Percentiles rank a stretch among this genome's conserved stretches.
Conservation (phyloP, 257 asterid genomes). For the Rehmannia glutinosa region DNA sequence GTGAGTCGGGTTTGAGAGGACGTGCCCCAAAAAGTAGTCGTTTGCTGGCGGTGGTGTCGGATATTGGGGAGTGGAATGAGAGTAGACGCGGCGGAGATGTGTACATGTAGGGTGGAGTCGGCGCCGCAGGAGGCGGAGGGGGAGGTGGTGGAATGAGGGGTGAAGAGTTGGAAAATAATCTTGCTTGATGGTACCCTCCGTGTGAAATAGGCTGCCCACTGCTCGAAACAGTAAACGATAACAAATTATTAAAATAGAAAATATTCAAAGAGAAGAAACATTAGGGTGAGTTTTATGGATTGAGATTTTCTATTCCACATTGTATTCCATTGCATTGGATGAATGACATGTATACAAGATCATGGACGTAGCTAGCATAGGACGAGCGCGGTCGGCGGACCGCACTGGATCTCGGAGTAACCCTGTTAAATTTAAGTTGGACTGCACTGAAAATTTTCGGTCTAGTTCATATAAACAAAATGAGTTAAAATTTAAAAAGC, state of each 20-base stretch:
- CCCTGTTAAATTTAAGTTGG: no score
- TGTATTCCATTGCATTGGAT: no score
- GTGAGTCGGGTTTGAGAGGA: slow-evolving; percentile 24
- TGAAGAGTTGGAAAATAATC: slow-evolving; percentile 39
- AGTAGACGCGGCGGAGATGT: slow-evolving; percentile 49
- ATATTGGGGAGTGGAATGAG: slow-evolving; percentile 47
- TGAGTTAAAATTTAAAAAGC: no score
- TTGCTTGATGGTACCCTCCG: slow-evolving; percentile 43
- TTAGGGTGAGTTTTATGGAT: no score
- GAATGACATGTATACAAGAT: no score
- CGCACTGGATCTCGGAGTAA: no score
- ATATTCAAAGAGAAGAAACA: neutral
- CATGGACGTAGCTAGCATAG: no score
- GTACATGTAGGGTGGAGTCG: slow-evolving; percentile 35
- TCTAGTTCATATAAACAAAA: no score
- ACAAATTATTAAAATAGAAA: neutral
- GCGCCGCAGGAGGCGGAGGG: slow-evolving; percentile 17
- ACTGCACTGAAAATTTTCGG: no score
- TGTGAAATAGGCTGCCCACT: slow-evolving; percentile 58
- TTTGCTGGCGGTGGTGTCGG: slow-evolving; percentile 21
- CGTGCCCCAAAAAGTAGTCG: slow-evolving; percentile 70
- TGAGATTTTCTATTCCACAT: no score
- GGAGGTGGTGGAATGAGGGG: slow-evolving; percentile 29
- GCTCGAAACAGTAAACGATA: neutral
- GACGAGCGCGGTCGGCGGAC: no score